Base-by-base conservation (phyloP, 306 rosid species). In the Nissolia schottii region DNA sequence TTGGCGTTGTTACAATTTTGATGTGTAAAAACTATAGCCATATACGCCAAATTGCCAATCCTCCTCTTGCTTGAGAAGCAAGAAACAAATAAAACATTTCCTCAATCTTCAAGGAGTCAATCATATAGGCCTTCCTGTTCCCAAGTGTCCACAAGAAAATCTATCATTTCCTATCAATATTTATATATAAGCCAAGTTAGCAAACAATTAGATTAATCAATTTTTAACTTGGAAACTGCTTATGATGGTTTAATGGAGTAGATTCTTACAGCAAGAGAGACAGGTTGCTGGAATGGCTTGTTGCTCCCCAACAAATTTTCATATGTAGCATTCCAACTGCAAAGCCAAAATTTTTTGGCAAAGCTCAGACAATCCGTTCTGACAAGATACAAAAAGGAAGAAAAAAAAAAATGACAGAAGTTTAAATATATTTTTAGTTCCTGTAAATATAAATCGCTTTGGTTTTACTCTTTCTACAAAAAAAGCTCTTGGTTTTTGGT, bases 71-170 rank as follows among this genome's bases (percentile, higher is more conserved):
- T 38, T 76, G 22, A 67, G 80, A 73, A 61, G 82, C 83, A 80
- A 72, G 55, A 67, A 59, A 59, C 15, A 27, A 45, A 71, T 73
- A 75, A 69, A 74, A 32, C 70, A 76, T 24, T 60, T 68, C 49
- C 84, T 74, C 78, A 46, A 60, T 31, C 67, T 71, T 75, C 64
- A 20, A 34, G 20, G n/a, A 28, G 79, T 88, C 87, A 93, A 76
- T 87, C 98, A 40, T 91, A 91, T 61, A 93, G 80, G 58, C 97
- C 98, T 46, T 93, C 98, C 73, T 91, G 93, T 77, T 93, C 97
- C 98, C 98, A 93, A 15, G 85, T 45, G 61, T 91, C 99, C 77
- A 88, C 99, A 54, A 91, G 96, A 81, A 94, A 94, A 84, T 94
- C 99, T 78, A 93, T 91, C 98, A 93, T 93, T 89, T 90, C 99